phyloP scores from a whole-genome alignment of 495 filamentous ascomycete genomes.

The Trypethelium eluteriae region DNA sequence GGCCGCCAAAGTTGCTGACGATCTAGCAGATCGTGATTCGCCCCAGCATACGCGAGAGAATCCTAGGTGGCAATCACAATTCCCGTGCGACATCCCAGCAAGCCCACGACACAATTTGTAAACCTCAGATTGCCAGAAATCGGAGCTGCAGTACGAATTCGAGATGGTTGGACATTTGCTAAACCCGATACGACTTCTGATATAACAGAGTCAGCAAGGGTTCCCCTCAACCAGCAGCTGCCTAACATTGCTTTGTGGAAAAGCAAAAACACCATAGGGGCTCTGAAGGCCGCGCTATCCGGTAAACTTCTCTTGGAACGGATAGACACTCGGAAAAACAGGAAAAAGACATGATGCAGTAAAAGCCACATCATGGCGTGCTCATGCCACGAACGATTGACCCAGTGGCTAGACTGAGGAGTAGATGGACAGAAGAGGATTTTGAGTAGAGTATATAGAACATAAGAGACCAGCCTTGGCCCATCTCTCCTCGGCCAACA shows the following conservation, averaged over 20 bases:
- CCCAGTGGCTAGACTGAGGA: not conserved
- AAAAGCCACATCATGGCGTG: slow-evolving; percentile 2
- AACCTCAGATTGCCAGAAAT: not conserved
- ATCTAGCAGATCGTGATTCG: slow-evolving; percentile 6
- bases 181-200: not conserved
- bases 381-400: not conserved
- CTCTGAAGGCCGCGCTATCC: not conserved
- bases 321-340: not conserved
- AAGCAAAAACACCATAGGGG: not conserved
- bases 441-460: not conserved
- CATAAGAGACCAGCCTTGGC: not conserved
- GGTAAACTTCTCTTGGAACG: not conserved
- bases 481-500: not conserved
- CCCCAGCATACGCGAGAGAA: not conserved
- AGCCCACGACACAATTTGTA: not conserved
- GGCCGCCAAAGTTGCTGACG: not conserved
- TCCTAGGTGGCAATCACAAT: not conserved
- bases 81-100: not conserved
- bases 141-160: not conserved
- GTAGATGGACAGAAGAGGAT: not conserved
- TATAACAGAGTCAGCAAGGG: not conserved
- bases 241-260: not conserved
- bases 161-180: not conserved
- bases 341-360: not conserved
- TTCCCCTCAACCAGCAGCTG: not conserved